These are phyloP conservation scores for Sclerotiophoma versabilis DNA, from an alignment of 2,329 filamentous ascomycete genomes.

Conservation along the genomic window DNA sequence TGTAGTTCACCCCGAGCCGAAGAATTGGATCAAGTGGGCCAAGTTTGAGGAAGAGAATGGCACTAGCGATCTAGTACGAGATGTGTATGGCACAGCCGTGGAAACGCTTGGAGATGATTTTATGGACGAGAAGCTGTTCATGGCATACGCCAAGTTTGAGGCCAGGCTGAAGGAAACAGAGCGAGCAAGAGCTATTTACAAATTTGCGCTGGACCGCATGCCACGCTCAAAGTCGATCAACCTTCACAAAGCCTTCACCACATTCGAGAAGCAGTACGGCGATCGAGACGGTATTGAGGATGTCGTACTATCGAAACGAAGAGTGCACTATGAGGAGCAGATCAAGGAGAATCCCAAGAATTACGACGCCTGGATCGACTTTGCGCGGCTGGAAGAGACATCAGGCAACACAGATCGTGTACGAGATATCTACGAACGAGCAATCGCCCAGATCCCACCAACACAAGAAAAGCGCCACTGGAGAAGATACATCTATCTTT, in stretches of 20 bases:
- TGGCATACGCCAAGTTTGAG: conserved; percentile 94
- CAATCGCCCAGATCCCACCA: conserved; percentile 92
- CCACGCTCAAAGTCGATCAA: conserved; percentile 83
- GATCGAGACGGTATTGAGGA: conserved; percentile 93
- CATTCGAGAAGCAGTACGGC: conserved; percentile 97
- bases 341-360: conserved; percentile 94
- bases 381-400: conserved; percentile 86
- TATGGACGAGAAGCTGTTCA: conserved; percentile 94
- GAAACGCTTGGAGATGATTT: conserved; percentile 93
- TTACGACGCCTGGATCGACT: conserved; percentile 98
- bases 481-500: conserved; percentile 96
- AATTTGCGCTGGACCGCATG: conserved; percentile 91
- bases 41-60: conserved; percentile 96
- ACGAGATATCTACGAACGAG: conserved; percentile 91
- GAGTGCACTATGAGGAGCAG: conserved; percentile 92
- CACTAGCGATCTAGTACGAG: conserved; percentile 87
- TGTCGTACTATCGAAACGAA: conserved; percentile 90
- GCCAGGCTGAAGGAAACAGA: conserved; percentile 95
- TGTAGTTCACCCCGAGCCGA: conserved; percentile 88
- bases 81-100: conserved; percentile 88
- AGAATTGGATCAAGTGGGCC: conserved; percentile 99
- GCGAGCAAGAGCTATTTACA: conserved; percentile 92
- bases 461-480: conserved; percentile 97
- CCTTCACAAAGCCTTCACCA: conserved; percentile 93
- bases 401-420: conserved; percentile 83